Evolutionary conservation across 805 yeast genomes (phyloP).

Genomic region (Suhomyces sp.): DNA sequence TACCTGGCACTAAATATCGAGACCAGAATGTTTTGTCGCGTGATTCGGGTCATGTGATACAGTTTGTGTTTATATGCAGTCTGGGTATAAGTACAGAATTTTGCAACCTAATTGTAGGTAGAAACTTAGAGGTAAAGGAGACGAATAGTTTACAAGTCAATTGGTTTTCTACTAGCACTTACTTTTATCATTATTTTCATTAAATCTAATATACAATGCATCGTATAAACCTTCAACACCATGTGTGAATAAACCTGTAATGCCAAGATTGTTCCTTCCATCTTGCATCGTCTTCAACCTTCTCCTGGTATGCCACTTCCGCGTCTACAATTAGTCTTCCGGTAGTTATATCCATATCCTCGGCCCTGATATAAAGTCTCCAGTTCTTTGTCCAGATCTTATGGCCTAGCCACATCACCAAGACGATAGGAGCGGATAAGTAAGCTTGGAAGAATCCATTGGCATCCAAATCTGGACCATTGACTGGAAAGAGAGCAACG

Average conservation of each 20-base stretch:
- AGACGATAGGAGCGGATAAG: constrained; percentile 22
- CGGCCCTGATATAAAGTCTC: constrained; percentile 12
- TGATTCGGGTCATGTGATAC: not conserved
- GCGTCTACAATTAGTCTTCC: constrained; percentile 38
- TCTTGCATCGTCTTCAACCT: constrained; percentile 27
- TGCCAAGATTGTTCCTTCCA: constrained; percentile 31
- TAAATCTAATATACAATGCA: too few relatives aligned
- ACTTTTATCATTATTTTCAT: too few relatives aligned
- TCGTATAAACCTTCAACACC: constrained; percentile 28
- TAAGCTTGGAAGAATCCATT: constrained; percentile 20
- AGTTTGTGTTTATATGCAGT: not conserved
- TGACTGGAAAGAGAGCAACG: constrained; percentile 39
- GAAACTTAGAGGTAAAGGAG: too few relatives aligned
- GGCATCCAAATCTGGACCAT: constrained; percentile 20
- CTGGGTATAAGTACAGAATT: too few relatives aligned
- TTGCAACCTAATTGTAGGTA: too few relatives aligned
- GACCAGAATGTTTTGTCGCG: constrained; percentile 1
- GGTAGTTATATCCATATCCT: constrained; percentile 12
- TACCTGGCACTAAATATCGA: too few relatives aligned
- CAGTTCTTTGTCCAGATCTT: constrained; percentile 24
- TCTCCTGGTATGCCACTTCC: constrained; percentile 49
- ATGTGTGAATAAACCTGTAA: constrained; percentile 29
- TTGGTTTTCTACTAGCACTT: too few relatives aligned
- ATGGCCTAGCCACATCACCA: constrained; percentile 23
- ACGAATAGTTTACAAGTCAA: too few relatives aligned